These are phyloP conservation scores for Aphanomyces astaci DNA, from an alignment of 352 stramenopile species.

Conservation along the genomic window DNA sequence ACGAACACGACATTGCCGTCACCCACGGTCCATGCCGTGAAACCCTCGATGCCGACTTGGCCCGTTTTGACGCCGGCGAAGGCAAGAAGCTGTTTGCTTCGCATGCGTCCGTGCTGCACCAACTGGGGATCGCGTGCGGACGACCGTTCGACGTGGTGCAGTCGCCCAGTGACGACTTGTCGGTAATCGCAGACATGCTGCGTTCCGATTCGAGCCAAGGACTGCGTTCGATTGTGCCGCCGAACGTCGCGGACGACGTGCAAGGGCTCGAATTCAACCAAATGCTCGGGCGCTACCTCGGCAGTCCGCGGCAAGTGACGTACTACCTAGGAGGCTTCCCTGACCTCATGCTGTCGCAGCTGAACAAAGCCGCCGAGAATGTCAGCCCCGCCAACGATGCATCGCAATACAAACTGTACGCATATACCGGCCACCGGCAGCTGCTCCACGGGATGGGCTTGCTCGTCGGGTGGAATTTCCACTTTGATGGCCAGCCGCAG, in stretches of 20 bases:
- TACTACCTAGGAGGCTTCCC: conserved; percentile 77
- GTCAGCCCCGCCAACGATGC: conserved; percentile 22
- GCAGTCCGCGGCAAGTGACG: conserved; percentile 63
- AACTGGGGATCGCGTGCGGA: conserved; percentile 46
- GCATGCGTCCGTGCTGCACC: conserved; percentile 43
- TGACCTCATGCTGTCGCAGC: conserved; percentile 50
- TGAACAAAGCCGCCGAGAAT: conserved; percentile 33
- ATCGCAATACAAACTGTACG: conserved; percentile 70
- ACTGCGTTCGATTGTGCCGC: conserved; percentile 45
- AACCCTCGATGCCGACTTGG: conserved; percentile 44
- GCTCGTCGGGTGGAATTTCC: conserved; percentile 68
- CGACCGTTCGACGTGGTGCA: background rate
- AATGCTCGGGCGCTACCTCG: conserved; percentile 79
- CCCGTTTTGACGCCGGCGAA: conserved; percentile 43
- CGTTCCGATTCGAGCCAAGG: conserved; percentile 59
- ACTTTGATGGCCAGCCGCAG: conserved; percentile 30
- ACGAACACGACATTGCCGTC: conserved; percentile 76
- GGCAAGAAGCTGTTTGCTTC: conserved; percentile 46
- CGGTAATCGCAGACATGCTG: conserved; percentile 63
- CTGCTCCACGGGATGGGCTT: conserved; percentile 64
- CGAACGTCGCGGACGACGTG: conserved; percentile 40
- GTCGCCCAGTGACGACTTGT: conserved; percentile 34
- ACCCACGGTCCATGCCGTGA: conserved; percentile 61
- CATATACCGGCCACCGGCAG: conserved; percentile 73
- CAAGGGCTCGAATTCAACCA: conserved; percentile 69